Conservation (phyloP, 257 asterid species). For the Solanum piurae region DNA sequence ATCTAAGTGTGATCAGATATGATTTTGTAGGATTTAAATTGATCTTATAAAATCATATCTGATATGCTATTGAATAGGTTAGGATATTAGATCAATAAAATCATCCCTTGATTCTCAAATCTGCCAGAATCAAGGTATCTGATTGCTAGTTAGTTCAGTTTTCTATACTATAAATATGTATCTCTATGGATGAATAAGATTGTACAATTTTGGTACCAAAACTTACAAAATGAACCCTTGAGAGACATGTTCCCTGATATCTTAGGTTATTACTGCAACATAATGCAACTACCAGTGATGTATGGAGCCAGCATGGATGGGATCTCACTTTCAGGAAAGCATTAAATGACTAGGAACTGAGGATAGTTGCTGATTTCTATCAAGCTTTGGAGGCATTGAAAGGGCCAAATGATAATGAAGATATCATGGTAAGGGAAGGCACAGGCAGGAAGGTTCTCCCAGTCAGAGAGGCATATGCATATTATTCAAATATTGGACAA, state of each 20-base stretch:
- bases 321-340: neutral
- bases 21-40: too few relatives aligned
- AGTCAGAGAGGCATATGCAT: neutral
- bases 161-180: too few relatives aligned
- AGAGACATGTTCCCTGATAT: neutral
- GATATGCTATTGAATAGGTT: too few relatives aligned
- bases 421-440: neutral
- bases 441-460: neutral
- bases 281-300: neutral
- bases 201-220: too few relatives aligned
- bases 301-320: neutral
- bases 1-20: too few relatives aligned
- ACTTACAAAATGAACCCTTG: neutral
- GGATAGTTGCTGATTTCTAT: neutral
- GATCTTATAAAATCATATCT: too few relatives aligned
- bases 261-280: neutral
- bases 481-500: neutral
- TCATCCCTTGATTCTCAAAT: too few relatives aligned
- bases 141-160: too few relatives aligned
- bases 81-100: too few relatives aligned
- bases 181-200: too few relatives aligned
- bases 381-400: neutral
- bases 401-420: neutral
- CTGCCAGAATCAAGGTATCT: too few relatives aligned
- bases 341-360: neutral